A percentile compares a stretch with the other conserved stretches of the same genome.
phyloP scores from a whole-genome alignment of 352 stramenopile species.

The Phytophthora crassamura region DNA sequence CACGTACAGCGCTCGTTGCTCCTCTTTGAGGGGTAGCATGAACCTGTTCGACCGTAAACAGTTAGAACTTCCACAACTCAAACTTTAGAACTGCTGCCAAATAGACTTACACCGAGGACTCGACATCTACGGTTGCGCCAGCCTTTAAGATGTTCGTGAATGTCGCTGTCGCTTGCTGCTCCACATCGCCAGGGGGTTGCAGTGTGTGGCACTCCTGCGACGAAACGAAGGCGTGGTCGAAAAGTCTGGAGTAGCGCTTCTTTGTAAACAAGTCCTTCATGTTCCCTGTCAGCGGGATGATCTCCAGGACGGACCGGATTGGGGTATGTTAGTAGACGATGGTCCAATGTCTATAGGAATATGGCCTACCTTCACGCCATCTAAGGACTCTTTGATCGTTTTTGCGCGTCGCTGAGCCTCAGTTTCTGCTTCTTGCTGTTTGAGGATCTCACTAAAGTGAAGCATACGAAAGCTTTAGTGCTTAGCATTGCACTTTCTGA shows the following conservation, averaged over 20 bases:
- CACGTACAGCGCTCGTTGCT: conserved; percentile 73
- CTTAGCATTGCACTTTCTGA: too few relatives aligned
- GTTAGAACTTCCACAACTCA: background rate
- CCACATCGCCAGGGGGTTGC: conserved; percentile 30
- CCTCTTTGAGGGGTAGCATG: conserved; percentile 71
- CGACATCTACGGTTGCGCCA: conserved; percentile 60
- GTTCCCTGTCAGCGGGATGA: conserved; percentile 69
- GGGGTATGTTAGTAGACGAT: background rate
- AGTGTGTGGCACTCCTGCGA: conserved; percentile 66
- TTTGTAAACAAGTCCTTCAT: conserved; percentile 68
- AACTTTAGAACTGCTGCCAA: background rate
- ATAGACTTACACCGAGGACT: conserved; percentile 71
- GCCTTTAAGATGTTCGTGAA: conserved; percentile 55
- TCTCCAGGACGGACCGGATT: conserved; percentile 30
- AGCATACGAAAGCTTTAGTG: background rate
- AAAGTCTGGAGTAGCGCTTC: conserved; percentile 65
- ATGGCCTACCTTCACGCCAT: conserved; percentile 58
- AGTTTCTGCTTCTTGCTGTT: conserved; percentile 36
- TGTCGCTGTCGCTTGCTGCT: conserved; percentile 12
- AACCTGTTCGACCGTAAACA: conserved; percentile 48
- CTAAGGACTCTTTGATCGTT: conserved; percentile 57
- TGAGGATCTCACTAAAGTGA: conserved; percentile 30
- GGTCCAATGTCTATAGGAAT: background rate
- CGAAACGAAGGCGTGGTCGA: conserved; percentile 76
- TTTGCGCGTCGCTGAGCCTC: conserved; percentile 47